phyloP scores from a whole-genome alignment of 768 basidiomycete species.

The Boletus sp. region DNA sequence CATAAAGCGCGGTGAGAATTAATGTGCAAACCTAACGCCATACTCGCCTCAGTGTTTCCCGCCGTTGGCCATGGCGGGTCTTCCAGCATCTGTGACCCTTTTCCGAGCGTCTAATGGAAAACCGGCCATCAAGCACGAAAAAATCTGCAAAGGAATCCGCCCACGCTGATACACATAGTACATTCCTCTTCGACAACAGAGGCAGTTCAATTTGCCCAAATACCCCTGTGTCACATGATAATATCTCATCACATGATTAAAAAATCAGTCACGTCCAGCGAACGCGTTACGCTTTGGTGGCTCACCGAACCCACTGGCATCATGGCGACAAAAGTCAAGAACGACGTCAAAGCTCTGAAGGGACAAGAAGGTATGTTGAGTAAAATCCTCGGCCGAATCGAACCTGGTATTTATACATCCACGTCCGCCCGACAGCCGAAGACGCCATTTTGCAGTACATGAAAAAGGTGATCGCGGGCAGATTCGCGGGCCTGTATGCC shows the following conservation, averaged over 20 bases:
- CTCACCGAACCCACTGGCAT: not conserved
- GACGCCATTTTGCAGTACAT: constrained; percentile 76
- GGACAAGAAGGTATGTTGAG: constrained; percentile 62
- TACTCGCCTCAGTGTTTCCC: too few relatives aligned
- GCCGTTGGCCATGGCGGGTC: too few relatives aligned
- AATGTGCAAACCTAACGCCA: too few relatives aligned
- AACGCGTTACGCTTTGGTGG: not conserved
- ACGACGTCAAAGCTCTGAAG: constrained; percentile 60
- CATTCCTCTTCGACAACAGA: too few relatives aligned
- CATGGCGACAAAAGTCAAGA: constrained; percentile 51
- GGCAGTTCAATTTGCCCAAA: too few relatives aligned
- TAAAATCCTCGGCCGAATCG: too few relatives aligned
- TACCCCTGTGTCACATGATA: not conserved
- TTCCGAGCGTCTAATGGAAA: too few relatives aligned
- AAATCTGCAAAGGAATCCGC: too few relatives aligned
- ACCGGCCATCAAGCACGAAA: too few relatives aligned
- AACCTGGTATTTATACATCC: not conserved
- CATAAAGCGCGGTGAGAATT: too few relatives aligned
- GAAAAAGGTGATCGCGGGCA: constrained; percentile 47
- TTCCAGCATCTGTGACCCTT: too few relatives aligned
- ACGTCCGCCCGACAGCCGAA: constrained; percentile 49
- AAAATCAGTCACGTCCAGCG: not conserved
- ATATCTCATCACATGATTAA: not conserved
- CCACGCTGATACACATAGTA: too few relatives aligned
- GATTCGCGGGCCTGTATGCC: constrained; percentile 3